phyloP scores from a whole-genome alignment of 306 rosid genomes.

The Macrotyloma uniflorum region DNA sequence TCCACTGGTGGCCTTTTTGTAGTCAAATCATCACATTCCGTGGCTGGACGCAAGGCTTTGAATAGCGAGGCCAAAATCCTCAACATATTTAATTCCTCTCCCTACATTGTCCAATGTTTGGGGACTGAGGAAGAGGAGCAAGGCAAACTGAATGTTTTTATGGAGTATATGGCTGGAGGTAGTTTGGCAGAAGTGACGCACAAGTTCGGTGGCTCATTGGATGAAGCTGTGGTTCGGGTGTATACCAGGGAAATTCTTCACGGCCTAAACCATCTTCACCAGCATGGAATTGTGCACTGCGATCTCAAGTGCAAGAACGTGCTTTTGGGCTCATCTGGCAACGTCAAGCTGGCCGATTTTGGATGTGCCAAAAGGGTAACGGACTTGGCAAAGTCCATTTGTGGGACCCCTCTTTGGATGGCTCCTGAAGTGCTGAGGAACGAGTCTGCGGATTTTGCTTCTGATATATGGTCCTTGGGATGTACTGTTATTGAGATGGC shows the following conservation, averaged over 20 bases:
- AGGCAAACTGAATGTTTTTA: conserved; percentile 47
- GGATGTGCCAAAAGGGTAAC: conserved; percentile 56
- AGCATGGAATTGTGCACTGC: conserved; percentile 57
- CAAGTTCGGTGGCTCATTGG: conserved; percentile 63
- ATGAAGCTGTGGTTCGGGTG: conserved; percentile 58
- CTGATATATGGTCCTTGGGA: conserved; percentile 74
- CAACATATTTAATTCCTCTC: conserved; percentile 43
- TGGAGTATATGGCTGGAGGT: conserved; percentile 76
- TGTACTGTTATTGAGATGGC: conserved; percentile 77
- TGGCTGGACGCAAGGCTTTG: conserved; percentile 42
- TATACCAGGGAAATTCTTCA: conserved; percentile 60
- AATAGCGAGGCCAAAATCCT: conserved; percentile 56
- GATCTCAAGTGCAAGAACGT: conserved; percentile 72
- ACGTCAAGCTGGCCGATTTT: conserved; percentile 68
- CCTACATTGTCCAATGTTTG: conserved; percentile 49
- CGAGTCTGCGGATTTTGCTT: conserved; percentile 40
- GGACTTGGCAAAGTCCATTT: conserved; percentile 22
- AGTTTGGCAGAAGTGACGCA: conserved; percentile 59
- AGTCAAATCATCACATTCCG: conserved; percentile 54
- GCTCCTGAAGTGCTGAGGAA: conserved; percentile 72
- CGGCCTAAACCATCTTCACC: conserved; percentile 56
- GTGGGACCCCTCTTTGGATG: conserved; percentile 78
- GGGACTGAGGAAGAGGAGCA: conserved; percentile 45
- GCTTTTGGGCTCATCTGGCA: conserved; percentile 61
- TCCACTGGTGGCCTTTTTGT: conserved; percentile 60